phyloP scores from a whole-genome alignment of 352 stramenopile genomes.

The Globisporangium camurandrum region DNA sequence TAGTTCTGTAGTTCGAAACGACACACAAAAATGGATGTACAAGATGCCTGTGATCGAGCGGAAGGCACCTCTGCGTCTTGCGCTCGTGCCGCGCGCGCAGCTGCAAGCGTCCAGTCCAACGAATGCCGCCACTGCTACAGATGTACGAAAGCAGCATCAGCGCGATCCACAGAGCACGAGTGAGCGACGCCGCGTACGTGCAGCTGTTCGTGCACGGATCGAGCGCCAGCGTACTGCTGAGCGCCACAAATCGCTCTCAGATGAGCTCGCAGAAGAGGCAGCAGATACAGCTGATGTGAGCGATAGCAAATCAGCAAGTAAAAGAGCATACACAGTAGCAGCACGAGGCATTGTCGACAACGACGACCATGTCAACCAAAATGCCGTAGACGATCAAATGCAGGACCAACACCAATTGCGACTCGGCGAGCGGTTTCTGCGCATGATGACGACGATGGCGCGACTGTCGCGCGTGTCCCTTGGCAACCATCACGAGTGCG shows the following conservation, averaged over 20 bases:
- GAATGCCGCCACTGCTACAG: slow-evolving; percentile 11
- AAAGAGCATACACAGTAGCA: too few species aligned
- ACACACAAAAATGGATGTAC: background rate
- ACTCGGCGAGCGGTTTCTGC: slow-evolving; percentile 47
- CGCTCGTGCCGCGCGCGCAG: slow-evolving; percentile 37
- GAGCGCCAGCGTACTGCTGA: background rate
- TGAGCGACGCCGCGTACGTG: background rate
- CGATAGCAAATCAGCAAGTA: too few species aligned
- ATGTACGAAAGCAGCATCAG: background rate
- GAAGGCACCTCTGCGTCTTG: slow-evolving; percentile 24
- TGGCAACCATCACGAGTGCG: background rate
- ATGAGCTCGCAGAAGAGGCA: background rate
- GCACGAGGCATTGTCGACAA: background rate
- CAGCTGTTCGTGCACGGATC: background rate
- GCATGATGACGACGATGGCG: slow-evolving; percentile 45
- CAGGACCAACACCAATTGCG: slow-evolving; percentile 18
- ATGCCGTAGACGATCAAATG: background rate
- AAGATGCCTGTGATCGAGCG: slow-evolving; percentile 1
- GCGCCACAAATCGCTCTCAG: background rate
- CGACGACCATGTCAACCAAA: background rate
- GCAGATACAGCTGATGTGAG: too few species aligned
- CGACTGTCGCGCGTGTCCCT: slow-evolving; percentile 22
- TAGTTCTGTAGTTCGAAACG: slow-evolving; percentile 1
- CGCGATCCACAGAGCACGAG: background rate
- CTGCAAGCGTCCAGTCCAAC: slow-evolving; percentile 7